phyloP scores from a whole-genome alignment of 1,139 yeast species.

The Debaryomycetaceae sp. region DNA sequence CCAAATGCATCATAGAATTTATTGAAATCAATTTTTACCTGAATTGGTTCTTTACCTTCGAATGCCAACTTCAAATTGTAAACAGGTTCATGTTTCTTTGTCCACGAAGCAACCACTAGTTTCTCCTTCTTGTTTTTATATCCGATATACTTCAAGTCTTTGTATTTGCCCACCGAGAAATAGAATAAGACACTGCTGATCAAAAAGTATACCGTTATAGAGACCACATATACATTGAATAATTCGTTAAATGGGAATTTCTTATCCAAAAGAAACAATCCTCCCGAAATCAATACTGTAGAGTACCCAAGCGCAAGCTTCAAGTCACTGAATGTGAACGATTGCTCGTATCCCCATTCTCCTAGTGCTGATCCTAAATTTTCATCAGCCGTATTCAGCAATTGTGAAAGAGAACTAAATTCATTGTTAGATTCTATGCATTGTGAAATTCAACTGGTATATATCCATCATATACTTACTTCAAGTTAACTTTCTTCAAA shows the following conservation, averaged over 20 bases:
- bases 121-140: slow-evolving; percentile 30
- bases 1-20: slow-evolving; percentile 50
- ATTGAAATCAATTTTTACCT: slow-evolving; percentile 32
- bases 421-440: slow-evolving; percentile 2
- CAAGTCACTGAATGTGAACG: slow-evolving; percentile 54
- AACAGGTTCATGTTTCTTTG: slow-evolving; percentile 43
- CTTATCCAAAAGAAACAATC: slow-evolving; percentile 66
- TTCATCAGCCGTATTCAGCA: slow-evolving; percentile 51
- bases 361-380: slow-evolving; percentile 43
- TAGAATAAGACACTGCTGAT: slow-evolving; percentile 48
- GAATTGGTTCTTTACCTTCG: slow-evolving; percentile 15
- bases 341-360: slow-evolving; percentile 61
- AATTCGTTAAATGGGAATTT: slow-evolving; percentile 44
- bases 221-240: slow-evolving; percentile 29
- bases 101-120: slow-evolving; percentile 34
- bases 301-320: slow-evolving; percentile 68
- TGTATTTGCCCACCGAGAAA: slow-evolving; percentile 40
- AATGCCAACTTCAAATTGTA: slow-evolving; percentile 34
- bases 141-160: slow-evolving; percentile 62
- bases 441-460: background rate
- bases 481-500: slow-evolving; percentile 26
- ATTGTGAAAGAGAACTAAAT: slow-evolving; percentile 41
- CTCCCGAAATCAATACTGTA: slow-evolving; percentile 65
- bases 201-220: slow-evolving; percentile 51
- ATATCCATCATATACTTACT: slow-evolving; percentile 18